These are phyloP conservation scores for Suhomyces guaymorum DNA, from an alignment of 1,139 yeast genomes.

Conservation along the genomic window DNA sequence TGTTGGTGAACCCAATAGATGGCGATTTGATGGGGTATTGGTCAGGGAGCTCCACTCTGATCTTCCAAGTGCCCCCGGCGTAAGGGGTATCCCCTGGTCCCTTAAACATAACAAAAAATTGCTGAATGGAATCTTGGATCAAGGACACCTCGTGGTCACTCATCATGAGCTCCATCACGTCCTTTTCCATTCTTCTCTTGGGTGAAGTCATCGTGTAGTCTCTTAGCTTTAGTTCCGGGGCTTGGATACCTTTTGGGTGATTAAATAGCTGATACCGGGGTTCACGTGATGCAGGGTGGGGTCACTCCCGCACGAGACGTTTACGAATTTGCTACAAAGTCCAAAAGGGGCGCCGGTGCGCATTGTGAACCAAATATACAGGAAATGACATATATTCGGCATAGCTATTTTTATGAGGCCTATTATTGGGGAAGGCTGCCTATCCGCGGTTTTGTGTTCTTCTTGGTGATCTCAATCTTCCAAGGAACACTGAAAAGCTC, in stretches of 20 bases:
- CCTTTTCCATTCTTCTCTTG: constrained; percentile 90
- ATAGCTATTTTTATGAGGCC: background rate
- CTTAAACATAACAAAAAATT: constrained; percentile 78
- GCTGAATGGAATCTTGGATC: constrained; percentile 87
- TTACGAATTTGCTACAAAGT: no score
- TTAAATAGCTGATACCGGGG: no score
- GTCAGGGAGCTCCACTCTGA: constrained; percentile 92
- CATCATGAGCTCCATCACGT: constrained; percentile 96
- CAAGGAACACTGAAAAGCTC: constrained; percentile 29
- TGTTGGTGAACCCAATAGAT: constrained; percentile 89
- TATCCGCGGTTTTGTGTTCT: constrained; percentile 23
- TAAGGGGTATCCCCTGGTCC: constrained; percentile 93
- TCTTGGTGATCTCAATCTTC: constrained; percentile 30
- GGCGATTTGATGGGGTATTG: constrained; percentile 96
- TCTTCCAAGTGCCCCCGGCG: constrained; percentile 87
- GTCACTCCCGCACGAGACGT: constrained; percentile 5
- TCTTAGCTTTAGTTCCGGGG: no score
- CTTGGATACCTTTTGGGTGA: no score
- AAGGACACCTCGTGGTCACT: constrained; percentile 89
- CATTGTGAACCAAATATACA: no score
- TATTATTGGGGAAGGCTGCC: constrained; percentile 4
- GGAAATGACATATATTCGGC: no score
- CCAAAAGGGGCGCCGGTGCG: no score
- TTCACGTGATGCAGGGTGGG: constrained; percentile 6
- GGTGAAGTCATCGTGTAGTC: constrained; percentile 56